A percentile compares a stretch with the other conserved stretches of the same genome.
Conservation (phyloP, 495 filamentous ascomycete genomes). For the Podospora conica region DNA sequence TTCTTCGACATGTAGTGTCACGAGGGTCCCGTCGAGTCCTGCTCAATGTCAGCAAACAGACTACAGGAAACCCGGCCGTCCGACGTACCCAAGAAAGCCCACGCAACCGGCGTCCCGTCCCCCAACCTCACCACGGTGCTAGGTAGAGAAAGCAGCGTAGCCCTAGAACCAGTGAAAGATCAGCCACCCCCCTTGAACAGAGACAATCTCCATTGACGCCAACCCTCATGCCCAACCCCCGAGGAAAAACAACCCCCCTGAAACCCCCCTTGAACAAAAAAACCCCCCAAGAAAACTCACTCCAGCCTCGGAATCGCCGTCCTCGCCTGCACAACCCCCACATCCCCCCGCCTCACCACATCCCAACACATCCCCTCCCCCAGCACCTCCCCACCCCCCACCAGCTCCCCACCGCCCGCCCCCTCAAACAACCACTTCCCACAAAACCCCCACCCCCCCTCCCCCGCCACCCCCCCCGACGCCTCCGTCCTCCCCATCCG, state of each 20-base stretch:
- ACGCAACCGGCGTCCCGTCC: slow-evolving; percentile 36
- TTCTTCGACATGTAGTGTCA: slow-evolving; percentile 33
- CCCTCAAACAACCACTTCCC: slow-evolving; percentile 41
- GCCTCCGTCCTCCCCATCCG: slow-evolving; percentile 14
- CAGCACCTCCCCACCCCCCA: slow-evolving; percentile 10
- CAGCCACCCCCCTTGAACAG: neutral
- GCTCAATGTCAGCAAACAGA: neutral
- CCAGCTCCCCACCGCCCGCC: slow-evolving; percentile 19
- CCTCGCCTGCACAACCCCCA: slow-evolving; percentile 28
- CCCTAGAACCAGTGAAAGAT: slow-evolving; percentile 13
- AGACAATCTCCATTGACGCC: too few species aligned
- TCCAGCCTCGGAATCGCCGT: slow-evolving; percentile 30
- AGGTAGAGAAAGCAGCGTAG: slow-evolving; percentile 32
- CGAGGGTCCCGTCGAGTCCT: slow-evolving; percentile 32
- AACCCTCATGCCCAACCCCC: too few species aligned
- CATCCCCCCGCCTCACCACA: slow-evolving; percentile 25
- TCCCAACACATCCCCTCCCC: slow-evolving; percentile 30
- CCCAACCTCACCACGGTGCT: slow-evolving; percentile 29
- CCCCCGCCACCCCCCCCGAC: neutral
- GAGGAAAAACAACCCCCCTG: neutral
- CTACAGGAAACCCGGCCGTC: neutral
- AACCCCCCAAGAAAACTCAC: slow-evolving; percentile 26
- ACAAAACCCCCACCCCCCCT: slow-evolving; percentile 26
- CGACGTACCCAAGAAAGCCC: slow-evolving; percentile 36
- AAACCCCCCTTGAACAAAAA: neutral